Evolutionary conservation across 2,329 filamentous ascomycete genomes (phyloP), one percentile per base, ranked within the genome.

Genomic region (Xylariales sp.): DNA sequence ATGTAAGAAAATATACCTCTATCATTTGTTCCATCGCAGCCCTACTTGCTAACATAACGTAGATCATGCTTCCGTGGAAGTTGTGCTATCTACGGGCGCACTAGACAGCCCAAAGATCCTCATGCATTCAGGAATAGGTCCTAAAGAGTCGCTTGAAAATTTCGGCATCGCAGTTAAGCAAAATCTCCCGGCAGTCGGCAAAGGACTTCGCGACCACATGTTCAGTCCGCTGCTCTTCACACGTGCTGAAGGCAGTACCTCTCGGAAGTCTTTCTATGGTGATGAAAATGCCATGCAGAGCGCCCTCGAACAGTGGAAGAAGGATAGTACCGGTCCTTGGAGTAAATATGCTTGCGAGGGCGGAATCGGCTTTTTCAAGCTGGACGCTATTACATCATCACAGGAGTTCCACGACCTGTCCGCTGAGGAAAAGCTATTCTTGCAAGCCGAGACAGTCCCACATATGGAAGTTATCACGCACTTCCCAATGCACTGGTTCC

Each of bases 401-500:
- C 46, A 61, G 0, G 72, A 82, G 47, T 80, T 77, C 50, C 53
- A 67, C 27, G 65, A 55, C 2, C 60, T 83, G 0, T 66, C 74
- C 0, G 38, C 45, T 1, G 40, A 59, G 1, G 59, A 66, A 8
- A 65, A 72, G 46, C 52, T 57, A 0, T 70, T 65, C 42, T 52
- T 83, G 1, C 52, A 51, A 29, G 61, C 62, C 15, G 60, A 67
- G 13, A 76, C 71, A 1, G 64, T 82, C 3, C 79, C 80, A 0
- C 67, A 74, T 32, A 80, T 68, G 45, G 79, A 83, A 46, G 52
- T 81, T 13, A 40, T 70, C 7, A 68, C 62, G 2, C 67, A 73
- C 40, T 62, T 69, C 40, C 64, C 66, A 0, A 46, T 66, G 5
- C 69, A 71, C 44, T 63, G 52, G 50, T 58, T 63, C 37, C 38